Percentiles rank a stretch among this genome's conserved stretches.
Evolutionary conservation across 306 rosid species (phyloP).

Genomic region (Lathyrus aphaca): DNA sequence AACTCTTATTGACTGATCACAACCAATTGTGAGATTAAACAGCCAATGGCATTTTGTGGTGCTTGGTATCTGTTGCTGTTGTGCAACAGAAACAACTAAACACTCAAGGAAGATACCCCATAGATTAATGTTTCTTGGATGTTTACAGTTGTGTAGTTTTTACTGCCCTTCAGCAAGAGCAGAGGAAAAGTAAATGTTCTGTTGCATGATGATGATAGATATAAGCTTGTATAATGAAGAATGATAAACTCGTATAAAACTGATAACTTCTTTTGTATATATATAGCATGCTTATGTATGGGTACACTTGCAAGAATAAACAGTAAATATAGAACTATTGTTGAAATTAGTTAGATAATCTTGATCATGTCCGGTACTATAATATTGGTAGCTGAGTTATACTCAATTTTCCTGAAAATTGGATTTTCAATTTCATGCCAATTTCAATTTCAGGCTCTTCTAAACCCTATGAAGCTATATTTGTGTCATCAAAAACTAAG

Average conservation of each 20-base stretch:
- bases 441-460: constrained; percentile 70
- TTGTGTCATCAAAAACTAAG: constrained; percentile 66
- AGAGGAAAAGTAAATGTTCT: constrained; percentile 15
- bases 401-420: constrained; percentile 19
- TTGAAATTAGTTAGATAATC: constrained; percentile 26
- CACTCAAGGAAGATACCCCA: constrained; percentile 10
- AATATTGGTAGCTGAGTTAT: constrained; percentile 8
- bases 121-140: constrained; percentile 29
- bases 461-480: constrained; percentile 81
- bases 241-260: background rate
- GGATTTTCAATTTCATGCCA: constrained; percentile 17
- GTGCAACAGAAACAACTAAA: constrained; percentile 24
- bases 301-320: constrained; percentile 20
- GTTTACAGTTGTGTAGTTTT: constrained; percentile 6
- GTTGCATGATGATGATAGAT: constrained; percentile 31
- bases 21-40: constrained; percentile 18
- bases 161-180: constrained; percentile 4
- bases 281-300: background rate
- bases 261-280: background rate
- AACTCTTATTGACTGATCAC: constrained; percentile 13
- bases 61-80: background rate
- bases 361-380: constrained; percentile 12
- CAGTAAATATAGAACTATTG: background rate
- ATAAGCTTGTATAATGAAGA: background rate
- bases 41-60: constrained; percentile 3